Base-by-base conservation (phyloP, 2,329 filamentous ascomycete species). In the Phyllosticta citribraziliensis region DNA sequence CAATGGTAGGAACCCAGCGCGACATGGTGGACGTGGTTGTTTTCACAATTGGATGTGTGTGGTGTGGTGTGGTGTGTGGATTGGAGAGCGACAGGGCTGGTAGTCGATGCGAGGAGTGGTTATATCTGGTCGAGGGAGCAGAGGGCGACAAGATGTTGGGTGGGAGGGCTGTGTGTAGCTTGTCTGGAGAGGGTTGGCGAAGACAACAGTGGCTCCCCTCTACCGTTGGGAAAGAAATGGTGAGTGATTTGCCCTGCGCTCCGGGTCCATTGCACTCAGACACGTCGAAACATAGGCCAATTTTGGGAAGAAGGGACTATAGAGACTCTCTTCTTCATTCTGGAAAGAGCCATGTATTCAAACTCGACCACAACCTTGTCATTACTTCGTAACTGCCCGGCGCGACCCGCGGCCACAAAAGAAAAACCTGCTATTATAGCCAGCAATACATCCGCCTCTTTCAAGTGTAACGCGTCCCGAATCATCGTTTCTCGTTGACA, bases 401-500 rank as follows among this genome's bases (percentile, higher is more conserved):
- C 40, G 40, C 40, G 40, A 47, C 14, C 58, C 58, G 55, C 19
- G 58, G 22, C 8, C 25, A 40, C 35, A 35, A 52, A 60, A 50
- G 55, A 55, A 47, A n/a, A n/a, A 30, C 17, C 40, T 47, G 40
- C 40, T n/a, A n/a, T 47, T 19, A 47, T n/a, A 47, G 17, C 12
- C 14, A 47, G 6, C n/a, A 14, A 24, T 5, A 22, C 12, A 30
- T 22, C 35, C 24, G 19, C 35, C 33, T 14, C 17, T 19, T 3
- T n/a, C 35, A 33, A 11, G 19, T 50, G 35, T 17, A 52, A 22
- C 30, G 17, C 50, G n/a, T 27, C 20, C 17, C 25, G 10, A 3
- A 52, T 57, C 22, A 61, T 35, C 59, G 54, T 55, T 62, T 62
- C 33, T 62, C 53, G 52, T 62, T 56, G 10, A 57, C 52, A 24